phyloP scores from a whole-genome alignment of 495 filamentous ascomycete genomes.

The Aspergillus leporis region DNA sequence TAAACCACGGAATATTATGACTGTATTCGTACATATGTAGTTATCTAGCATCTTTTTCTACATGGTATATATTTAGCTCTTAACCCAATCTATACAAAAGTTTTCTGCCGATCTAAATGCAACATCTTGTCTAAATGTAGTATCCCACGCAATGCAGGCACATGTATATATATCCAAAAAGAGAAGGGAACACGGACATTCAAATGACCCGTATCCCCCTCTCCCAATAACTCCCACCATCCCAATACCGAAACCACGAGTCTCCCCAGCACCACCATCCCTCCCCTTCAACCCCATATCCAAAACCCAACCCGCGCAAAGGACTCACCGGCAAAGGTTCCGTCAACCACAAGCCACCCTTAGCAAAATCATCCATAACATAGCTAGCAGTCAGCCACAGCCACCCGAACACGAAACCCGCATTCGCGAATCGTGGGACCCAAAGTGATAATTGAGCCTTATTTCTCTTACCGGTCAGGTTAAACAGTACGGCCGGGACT shows the following conservation, averaged over 20 bases:
- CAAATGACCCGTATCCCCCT: conserved; percentile 53
- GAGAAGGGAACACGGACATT: conserved; percentile 6
- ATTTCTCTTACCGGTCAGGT: background rate
- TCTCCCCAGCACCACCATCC: conserved; percentile 60
- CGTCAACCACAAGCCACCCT: conserved; percentile 62
- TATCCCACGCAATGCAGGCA: background rate
- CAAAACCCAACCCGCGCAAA: conserved; percentile 55
- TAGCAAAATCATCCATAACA: conserved; percentile 62
- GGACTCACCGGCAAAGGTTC: conserved; percentile 70
- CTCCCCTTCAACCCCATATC: conserved; percentile 46
- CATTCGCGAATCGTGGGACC: conserved; percentile 50
- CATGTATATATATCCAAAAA: background rate
- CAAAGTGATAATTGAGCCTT: conserved; percentile 30
- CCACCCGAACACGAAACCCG: conserved; percentile 56
- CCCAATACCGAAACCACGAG: conserved; percentile 50
- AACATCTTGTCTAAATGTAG: conserved; percentile 4
- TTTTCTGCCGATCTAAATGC: conserved; percentile 10
- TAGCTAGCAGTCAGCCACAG: conserved; percentile 53
- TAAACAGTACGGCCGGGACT: conserved; percentile 24
- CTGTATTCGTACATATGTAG: conserved; percentile 6
- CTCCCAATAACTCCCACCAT: conserved; percentile 63
- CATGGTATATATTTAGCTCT: conserved; percentile 7
- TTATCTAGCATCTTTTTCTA: conserved; percentile 5
- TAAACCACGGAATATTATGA: conserved; percentile 1
- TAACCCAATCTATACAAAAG: conserved; percentile 5